phyloP scores from a whole-genome alignment of 345 rosid species.

The Heritiera littoralis region DNA sequence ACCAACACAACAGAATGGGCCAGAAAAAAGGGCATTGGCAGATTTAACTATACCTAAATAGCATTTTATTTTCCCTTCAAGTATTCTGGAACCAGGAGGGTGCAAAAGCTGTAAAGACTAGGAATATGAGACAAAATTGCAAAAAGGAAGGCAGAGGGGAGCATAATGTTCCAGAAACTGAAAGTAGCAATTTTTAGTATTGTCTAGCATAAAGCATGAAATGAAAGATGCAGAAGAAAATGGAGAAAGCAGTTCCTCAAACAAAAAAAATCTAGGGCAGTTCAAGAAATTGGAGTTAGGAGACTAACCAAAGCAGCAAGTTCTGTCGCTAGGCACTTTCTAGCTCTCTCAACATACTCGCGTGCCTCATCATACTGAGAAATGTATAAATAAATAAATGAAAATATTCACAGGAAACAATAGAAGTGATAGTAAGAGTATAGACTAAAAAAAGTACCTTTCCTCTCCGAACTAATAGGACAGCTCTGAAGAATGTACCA shows the following conservation, averaged over 20 bases:
- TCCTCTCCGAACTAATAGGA: conserved; percentile 74
- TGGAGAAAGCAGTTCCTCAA: not conserved
- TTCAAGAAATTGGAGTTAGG: conserved; percentile 16
- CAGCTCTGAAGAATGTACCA: conserved; percentile 97
- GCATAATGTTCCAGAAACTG: not conserved
- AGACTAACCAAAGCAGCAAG: conserved; percentile 95
- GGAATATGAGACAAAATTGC: not conserved
- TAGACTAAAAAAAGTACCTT: conserved; percentile 48
- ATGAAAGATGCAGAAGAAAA: not conserved
- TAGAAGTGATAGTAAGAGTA: not conserved
- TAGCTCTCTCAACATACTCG: conserved; percentile 90
- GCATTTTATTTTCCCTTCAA: conserved; percentile 1
- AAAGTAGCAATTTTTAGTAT: not conserved
- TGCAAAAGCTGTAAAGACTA: not conserved
- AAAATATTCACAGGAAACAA: conserved; percentile 1
- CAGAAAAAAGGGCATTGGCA: not conserved
- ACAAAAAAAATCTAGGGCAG: not conserved
- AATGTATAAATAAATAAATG: conserved; percentile 19
- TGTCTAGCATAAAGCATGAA: not conserved
- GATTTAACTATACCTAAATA: not conserved
- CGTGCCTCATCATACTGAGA: conserved; percentile 90
- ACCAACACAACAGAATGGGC: not conserved
- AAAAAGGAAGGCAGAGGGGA: not conserved
- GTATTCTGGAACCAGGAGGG: not conserved
- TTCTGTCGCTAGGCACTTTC: conserved; percentile 96